These are phyloP conservation scores for Paramarasmius palmivorus DNA, from an alignment of 1,284 basidiomycete genomes.

Conservation along the genomic window DNA sequence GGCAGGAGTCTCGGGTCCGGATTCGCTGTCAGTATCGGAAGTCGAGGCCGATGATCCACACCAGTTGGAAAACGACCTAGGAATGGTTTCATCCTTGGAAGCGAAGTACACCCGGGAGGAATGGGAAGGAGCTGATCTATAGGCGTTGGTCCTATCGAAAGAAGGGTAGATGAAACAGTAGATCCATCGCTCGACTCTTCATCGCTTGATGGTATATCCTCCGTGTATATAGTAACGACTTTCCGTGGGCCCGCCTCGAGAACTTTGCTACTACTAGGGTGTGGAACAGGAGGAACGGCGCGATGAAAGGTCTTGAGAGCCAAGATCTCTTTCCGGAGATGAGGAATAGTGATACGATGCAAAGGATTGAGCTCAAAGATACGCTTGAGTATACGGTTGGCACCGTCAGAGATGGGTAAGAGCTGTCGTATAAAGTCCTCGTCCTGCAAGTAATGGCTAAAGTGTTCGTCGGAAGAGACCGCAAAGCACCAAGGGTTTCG, in stretches of 20 bases:
- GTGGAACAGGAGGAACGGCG: not conserved
- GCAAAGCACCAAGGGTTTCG: slow-evolving; percentile 63
- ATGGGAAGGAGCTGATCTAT: not conserved
- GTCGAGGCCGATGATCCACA: not conserved
- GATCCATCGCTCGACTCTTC: not conserved
- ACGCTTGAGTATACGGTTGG: slow-evolving; percentile 9
- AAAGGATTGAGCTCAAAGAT: slow-evolving; percentile 15
- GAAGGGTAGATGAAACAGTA: not conserved
- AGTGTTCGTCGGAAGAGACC: slow-evolving; percentile 14
- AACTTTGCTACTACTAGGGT: not conserved
- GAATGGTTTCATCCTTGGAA: not conserved
- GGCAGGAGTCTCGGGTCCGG: slow-evolving; percentile 2
- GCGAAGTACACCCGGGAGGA: not conserved
- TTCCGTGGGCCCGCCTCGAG: not conserved
- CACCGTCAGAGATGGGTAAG: slow-evolving; percentile 14
- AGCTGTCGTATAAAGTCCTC: slow-evolving; percentile 8
- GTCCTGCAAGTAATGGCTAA: slow-evolving; percentile 12
- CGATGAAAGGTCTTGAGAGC: slow-evolving; percentile 10
- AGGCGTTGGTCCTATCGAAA: not conserved
- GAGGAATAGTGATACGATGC: slow-evolving; percentile 12
- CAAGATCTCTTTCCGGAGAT: slow-evolving; percentile 10
- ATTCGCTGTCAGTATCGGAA: not conserved
- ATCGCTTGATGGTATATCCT: not conserved
- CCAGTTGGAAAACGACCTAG: not conserved
- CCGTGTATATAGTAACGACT: not conserved